Evolutionary conservation across 2,329 filamentous ascomycete species (phyloP).

Genomic region (Arthrobotrys megalospora): DNA sequence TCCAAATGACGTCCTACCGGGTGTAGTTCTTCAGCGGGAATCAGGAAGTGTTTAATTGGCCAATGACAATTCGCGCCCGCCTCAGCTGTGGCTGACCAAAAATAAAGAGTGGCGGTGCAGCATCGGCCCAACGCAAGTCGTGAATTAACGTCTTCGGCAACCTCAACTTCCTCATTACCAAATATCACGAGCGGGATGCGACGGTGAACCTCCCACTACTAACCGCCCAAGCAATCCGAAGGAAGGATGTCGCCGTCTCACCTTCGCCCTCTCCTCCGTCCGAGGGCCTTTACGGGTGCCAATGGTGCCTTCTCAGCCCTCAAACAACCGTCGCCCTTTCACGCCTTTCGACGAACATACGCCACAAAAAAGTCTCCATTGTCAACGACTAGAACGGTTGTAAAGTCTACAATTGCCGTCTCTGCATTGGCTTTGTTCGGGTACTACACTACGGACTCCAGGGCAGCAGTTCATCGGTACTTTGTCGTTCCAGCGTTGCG

Average conservation of each 20-base stretch:
- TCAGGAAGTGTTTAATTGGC: constrained; percentile 58
- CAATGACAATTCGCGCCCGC: constrained; percentile 41
- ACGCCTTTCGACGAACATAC: constrained; percentile 45
- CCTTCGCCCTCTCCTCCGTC: constrained; percentile 51
- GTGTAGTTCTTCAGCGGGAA: constrained; percentile 39
- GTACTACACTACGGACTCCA: constrained; percentile 71
- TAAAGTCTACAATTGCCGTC: constrained; percentile 51
- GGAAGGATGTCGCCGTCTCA: constrained; percentile 58
- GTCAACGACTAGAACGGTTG: constrained; percentile 40
- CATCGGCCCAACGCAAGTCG: constrained; percentile 23
- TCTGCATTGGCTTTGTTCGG: constrained; percentile 50
- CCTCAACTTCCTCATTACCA: constrained; percentile 16
- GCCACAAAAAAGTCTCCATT: constrained; percentile 41
- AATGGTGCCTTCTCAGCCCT: constrained; percentile 43
- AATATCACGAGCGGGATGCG: constrained; percentile 52
- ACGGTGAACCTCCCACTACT: constrained; percentile 49
- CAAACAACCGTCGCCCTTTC: constrained; percentile 35
- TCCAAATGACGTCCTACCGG: constrained; percentile 42
- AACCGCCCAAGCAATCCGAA: constrained; percentile 34
- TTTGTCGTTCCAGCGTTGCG: constrained; percentile 76
- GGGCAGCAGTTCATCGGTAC: constrained; percentile 72
- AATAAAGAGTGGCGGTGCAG: constrained; percentile 22
- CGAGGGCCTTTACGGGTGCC: constrained; percentile 37
- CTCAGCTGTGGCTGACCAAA: constrained; percentile 16
- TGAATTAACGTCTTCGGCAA: constrained; percentile 39